Evolutionary conservation across 371 early-diverging fungal species (phyloP), one percentile per base, ranked within the genome.

Genomic region (Funneliformis caledonium): DNA sequence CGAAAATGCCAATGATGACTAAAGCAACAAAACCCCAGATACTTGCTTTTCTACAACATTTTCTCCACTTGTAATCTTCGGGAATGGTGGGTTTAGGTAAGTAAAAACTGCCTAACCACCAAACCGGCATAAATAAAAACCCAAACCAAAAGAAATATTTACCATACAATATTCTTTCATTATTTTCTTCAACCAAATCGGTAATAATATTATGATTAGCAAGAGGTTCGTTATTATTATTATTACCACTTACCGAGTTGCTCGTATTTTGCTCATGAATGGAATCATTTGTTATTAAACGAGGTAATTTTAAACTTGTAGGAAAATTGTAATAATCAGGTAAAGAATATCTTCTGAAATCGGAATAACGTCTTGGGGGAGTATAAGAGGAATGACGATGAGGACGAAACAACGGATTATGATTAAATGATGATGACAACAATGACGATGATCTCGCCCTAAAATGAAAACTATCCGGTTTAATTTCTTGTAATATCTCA

Each of bases 121-220:
- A 73, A 12, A 50, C 16, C 5, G 73, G 73, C 4, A 73, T 19
- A 16, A 73, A 22, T 19, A 73, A 73, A n/a, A 47, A 73, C 0
- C 73, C 73, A 14, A 50, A 31, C 48, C 48, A 73, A 56, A 73
- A 73, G 11, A 73, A 50, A 48, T 56, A 73, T 73, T 73, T 73
- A 7, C 8, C 26, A 16, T 33, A 10, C 14, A 65, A 22, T 26
- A 12, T 65, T 14, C n/a, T 11, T 16, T 64, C 31, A 64, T 65
- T 26, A 65, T 65, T 8, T 11, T 62, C 22, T 6, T 22, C 8
- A 11, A 31, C 8, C 8, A 31, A 14, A 65, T 65, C 26, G 10
- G 12, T 26, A 26, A 31, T 12, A 65, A 12, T 31, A 52, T 52
- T 52, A 19, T 52, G 14, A 16, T 16, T 52, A 52, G 37, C 37